A percentile compares a stretch with the other conserved stretches of the same genome.
Conservation (phyloP, 257 asterid species). For the Datura wrightii region DNA sequence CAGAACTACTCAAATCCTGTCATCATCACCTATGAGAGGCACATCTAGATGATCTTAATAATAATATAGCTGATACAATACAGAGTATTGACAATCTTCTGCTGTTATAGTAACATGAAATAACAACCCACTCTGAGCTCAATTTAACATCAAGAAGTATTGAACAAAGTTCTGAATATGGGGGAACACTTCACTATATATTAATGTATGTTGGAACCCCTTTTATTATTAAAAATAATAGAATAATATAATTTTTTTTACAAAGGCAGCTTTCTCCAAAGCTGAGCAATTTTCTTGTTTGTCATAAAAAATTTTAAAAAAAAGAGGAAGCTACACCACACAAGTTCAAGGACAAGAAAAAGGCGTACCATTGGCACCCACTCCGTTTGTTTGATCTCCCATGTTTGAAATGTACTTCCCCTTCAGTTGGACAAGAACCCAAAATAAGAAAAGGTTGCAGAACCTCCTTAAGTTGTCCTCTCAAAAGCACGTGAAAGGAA, state of each 20-base stretch:
- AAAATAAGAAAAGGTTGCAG: background rate
- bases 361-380: constrained; percentile 69
- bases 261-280: no score
- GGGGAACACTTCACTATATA: no score
- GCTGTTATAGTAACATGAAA: background rate
- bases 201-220: no score
- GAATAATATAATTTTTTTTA: no score
- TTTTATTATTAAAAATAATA: no score
- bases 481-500: background rate
- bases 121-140: background rate
- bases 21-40: background rate
- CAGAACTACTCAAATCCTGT: background rate
- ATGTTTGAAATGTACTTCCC: constrained; percentile 71
- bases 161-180: no score
- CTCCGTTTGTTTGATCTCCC: constrained; percentile 75
- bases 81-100: background rate
- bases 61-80: background rate
- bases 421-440: constrained; percentile 36
- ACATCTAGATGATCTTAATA: background rate
- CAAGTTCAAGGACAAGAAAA: constrained; percentile 17
- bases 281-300: background rate
- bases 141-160: background rate
- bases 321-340: background rate
- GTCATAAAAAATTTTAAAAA: background rate
- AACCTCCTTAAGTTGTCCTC: background rate